These are phyloP conservation scores for Aristolochia californica DNA, from an alignment of 164 flowering plant species.

Conservation along the genomic window DNA sequence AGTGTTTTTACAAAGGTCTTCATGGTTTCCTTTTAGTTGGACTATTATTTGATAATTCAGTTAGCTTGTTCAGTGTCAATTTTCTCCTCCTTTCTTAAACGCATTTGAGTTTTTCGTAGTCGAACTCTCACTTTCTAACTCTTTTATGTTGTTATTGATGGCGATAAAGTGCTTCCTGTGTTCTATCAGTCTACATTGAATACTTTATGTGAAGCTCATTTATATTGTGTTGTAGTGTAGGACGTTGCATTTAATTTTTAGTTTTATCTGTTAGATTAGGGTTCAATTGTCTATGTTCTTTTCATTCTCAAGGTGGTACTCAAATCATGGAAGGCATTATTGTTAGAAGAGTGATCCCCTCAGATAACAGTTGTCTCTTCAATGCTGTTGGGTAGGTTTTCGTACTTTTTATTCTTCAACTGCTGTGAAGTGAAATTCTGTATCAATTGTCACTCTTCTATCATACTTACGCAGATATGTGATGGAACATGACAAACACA, in stretches of 20 bases:
- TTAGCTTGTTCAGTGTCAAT: too few species aligned
- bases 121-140: too few species aligned
- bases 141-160: too few species aligned
- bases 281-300: background rate
- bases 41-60: too few species aligned
- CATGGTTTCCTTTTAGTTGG: too few species aligned
- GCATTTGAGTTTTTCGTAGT: too few species aligned
- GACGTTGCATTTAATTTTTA: background rate
- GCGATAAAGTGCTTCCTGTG: too few species aligned
- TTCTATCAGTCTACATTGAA: too few species aligned
- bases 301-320: conserved; percentile 1
- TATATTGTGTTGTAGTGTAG: background rate
- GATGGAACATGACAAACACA: conserved; percentile 82
- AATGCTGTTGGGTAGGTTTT: conserved; percentile 82
- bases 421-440: background rate
- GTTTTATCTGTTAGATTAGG: too few species aligned
- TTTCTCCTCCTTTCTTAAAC: too few species aligned
- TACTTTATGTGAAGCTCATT: too few species aligned
- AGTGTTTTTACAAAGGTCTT: too few species aligned
- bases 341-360: conserved; percentile 86
- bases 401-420: background rate
- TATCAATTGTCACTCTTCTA: background rate
- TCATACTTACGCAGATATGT: conserved; percentile 55
- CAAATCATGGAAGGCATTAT: conserved; percentile 63
- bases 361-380: conserved; percentile 97